Percentiles rank a stretch among this genome's conserved stretches.
Evolutionary conservation across 495 filamentous ascomycete genomes (phyloP).

Genomic region (Lepraria neglecta): DNA sequence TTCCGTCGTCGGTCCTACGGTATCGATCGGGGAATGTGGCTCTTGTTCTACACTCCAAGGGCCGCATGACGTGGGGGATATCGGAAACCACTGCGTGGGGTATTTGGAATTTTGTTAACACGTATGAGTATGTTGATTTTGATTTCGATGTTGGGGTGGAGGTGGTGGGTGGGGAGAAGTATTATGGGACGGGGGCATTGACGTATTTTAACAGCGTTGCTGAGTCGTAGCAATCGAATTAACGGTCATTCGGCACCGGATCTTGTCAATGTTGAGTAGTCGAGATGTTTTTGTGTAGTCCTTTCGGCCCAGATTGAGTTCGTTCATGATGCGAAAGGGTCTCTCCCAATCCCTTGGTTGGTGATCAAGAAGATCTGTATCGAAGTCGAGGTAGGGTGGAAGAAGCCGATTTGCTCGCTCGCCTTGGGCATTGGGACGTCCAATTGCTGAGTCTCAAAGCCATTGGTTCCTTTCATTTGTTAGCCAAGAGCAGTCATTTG

Average conservation of each 20-base stretch:
- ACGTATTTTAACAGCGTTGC: background rate
- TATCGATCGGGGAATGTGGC: background rate
- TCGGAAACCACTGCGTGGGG: background rate
- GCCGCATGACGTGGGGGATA: constrained; percentile 1
- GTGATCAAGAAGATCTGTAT: constrained; percentile 39
- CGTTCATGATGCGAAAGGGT: constrained; percentile 9
- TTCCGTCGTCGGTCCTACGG: background rate
- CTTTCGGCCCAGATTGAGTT: background rate
- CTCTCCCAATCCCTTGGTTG: background rate
- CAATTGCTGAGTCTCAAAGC: constrained; percentile 41
- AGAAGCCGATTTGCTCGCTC: constrained; percentile 51
- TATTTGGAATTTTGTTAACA: background rate
- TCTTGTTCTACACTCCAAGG: background rate
- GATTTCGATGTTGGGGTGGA: constrained; percentile 11
- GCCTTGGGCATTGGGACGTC: constrained; percentile 39
- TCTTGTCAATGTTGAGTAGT: background rate
- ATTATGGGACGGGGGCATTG: constrained; percentile 6
- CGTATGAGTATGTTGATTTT: constrained; percentile 13
- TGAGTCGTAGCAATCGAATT: background rate
- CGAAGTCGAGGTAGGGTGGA: constrained; percentile 47
- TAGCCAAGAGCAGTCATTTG: constrained; percentile 2
- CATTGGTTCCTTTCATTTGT: constrained; percentile 28
- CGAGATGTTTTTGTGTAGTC: too few species aligned
- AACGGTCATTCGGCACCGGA: background rate
- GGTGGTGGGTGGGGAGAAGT: background rate